Conservation (phyloP, 139 green algal genomes). For the Tetraselmis striata region DNA sequence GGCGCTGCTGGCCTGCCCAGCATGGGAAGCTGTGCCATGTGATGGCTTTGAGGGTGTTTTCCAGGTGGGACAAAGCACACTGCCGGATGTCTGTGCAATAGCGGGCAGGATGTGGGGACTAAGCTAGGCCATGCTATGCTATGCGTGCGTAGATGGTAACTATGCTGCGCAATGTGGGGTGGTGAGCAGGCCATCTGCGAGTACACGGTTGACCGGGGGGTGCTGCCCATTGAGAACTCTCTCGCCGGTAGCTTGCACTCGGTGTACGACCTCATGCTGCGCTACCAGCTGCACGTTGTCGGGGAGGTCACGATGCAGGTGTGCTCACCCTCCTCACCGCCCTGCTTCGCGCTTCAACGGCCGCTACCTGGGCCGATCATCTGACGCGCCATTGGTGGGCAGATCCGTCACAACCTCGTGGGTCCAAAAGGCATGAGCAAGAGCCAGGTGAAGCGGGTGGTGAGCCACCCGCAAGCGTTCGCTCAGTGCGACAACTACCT, state of each 20-base stretch:
- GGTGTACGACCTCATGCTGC: conserved; percentile 11
- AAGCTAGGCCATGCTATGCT: no score
- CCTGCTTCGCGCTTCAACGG: neutral
- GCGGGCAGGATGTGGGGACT: no score
- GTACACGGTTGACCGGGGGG: conserved; percentile 7
- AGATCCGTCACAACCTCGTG: conserved; percentile 12
- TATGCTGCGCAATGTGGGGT: no score
- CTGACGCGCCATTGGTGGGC: no score
- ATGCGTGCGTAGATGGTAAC: no score
- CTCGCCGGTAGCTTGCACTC: conserved; percentile 5
- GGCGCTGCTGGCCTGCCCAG: conserved; percentile 3
- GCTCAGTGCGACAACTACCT: conserved; percentile 13
- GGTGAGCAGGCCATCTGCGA: neutral
- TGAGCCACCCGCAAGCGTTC: conserved; percentile 12
- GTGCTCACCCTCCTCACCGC: no score
- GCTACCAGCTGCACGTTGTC: conserved; percentile 11
- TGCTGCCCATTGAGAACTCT: conserved; percentile 16
- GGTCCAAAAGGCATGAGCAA: neutral
- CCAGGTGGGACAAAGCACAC: no score
- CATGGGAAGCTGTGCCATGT: neutral
- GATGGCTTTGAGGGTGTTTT: conserved; percentile 2
- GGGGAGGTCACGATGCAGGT: conserved; percentile 9
- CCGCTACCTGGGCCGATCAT: no score
- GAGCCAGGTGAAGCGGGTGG: conserved; percentile 2
- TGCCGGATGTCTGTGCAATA: no score